phyloP scores from a whole-genome alignment of 768 basidiomycete genomes.

The Leccinum arenicola region DNA sequence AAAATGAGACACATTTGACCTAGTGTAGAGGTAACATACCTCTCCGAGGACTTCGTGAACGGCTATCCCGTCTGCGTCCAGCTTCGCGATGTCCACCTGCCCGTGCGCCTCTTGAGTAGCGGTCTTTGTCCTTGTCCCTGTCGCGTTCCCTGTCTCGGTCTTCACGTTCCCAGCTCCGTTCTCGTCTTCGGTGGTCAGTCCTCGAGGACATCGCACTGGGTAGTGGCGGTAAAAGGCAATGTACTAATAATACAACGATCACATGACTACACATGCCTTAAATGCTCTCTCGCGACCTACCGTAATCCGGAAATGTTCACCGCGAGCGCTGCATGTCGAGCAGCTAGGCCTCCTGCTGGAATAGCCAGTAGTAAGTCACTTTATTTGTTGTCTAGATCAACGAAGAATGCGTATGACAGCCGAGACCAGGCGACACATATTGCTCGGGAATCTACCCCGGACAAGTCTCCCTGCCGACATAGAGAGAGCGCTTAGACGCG shows the following conservation, averaged over 20 bases:
- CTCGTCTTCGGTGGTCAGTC: slow-evolving; percentile 51
- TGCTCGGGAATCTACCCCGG: slow-evolving; percentile 47
- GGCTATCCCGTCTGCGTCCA: slow-evolving; percentile 37
- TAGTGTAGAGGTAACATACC: slow-evolving; percentile 18
- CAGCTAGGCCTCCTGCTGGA: slow-evolving; percentile 9
- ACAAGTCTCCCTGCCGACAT: slow-evolving; percentile 58
- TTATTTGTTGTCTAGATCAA: background rate
- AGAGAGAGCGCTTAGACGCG: slow-evolving; percentile 40
- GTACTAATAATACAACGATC: slow-evolving; percentile 7
- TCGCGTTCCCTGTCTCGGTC: slow-evolving; percentile 28
- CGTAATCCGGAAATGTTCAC: slow-evolving; percentile 14
- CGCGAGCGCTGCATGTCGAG: slow-evolving; percentile 22
- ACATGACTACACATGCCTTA: slow-evolving; percentile 21
- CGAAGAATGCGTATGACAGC: slow-evolving; percentile 10
- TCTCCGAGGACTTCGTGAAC: slow-evolving; percentile 38
- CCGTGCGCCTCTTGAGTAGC: slow-evolving; percentile 39
- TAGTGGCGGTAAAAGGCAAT: slow-evolving; percentile 36
- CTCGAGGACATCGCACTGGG: slow-evolving; percentile 57
- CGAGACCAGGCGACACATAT: slow-evolving; percentile 39
- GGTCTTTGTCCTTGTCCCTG: slow-evolving; percentile 40
- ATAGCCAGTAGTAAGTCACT: slow-evolving; percentile 14
- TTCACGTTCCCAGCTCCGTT: slow-evolving; percentile 61
- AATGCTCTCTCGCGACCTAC: background rate
- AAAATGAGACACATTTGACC: background rate
- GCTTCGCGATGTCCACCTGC: slow-evolving; percentile 32